A percentile compares a stretch with the other conserved stretches of the same genome.
phyloP scores from a whole-genome alignment of 2,329 filamentous ascomycete species.

The Claviceps humidiphila region DNA sequence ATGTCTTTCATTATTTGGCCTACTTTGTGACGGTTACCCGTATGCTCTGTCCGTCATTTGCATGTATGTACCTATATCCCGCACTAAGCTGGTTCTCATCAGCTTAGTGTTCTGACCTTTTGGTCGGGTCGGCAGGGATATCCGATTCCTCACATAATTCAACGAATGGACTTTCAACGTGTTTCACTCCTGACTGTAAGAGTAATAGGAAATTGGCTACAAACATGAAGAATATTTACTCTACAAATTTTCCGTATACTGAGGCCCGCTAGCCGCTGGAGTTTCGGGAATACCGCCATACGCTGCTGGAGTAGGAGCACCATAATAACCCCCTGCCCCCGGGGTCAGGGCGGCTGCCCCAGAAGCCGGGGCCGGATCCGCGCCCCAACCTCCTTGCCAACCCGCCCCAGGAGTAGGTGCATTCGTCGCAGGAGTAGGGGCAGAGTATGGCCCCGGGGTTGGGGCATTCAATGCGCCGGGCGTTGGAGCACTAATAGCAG shows the following conservation, averaged over 20 bases:
- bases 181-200: no score
- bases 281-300: conserved; percentile 43
- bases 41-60: no score
- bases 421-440: conserved; percentile 47
- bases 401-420: conserved; percentile 58
- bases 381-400: conserved; percentile 45
- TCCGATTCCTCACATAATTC: no score
- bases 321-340: conserved; percentile 49
- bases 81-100: no score
- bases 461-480: conserved; percentile 53
- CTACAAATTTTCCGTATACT: conserved; percentile 39
- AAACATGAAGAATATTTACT: no score
- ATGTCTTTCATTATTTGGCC: no score
- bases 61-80: no score
- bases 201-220: no score
- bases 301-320: conserved; percentile 53
- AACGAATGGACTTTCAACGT: no score
- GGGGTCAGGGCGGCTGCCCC: conserved; percentile 56
- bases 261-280: conserved; percentile 44
- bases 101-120: no score
- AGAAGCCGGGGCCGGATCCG: conserved; percentile 54
- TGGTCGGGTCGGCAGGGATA: no score
- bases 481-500: conserved; percentile 44
- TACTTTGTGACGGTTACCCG: no score
- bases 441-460: conserved; percentile 56